These are phyloP conservation scores for Colletotrichum falcatum DNA, from an alignment of 2,329 filamentous ascomycete genomes.

Conservation along the genomic window DNA sequence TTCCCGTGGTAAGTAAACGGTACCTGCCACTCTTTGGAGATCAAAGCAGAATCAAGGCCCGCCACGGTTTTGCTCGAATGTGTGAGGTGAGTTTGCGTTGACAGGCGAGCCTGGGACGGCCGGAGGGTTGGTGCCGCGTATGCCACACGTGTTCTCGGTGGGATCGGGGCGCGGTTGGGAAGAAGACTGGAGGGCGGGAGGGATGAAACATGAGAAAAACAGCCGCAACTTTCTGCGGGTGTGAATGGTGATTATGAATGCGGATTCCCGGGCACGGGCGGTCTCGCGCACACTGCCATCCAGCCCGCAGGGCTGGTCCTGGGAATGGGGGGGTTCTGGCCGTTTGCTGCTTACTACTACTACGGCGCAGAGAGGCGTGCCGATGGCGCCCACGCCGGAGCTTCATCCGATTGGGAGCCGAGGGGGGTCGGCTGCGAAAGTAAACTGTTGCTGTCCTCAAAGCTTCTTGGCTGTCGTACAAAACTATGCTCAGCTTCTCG, in stretches of 20 bases:
- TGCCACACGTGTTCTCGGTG: conserved; percentile 5
- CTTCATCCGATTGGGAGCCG: conserved; percentile 19
- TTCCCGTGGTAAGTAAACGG: not conserved
- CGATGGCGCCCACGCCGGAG: not conserved
- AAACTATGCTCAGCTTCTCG: not conserved
- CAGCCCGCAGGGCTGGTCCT: conserved; percentile 19
- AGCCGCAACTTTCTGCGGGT: not conserved
- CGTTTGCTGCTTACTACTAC: conserved; percentile 23
- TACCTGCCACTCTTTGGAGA: not conserved
- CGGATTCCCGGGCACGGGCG: not conserved
- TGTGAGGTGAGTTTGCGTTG: conserved; percentile 4
- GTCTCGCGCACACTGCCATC: conserved; percentile 9
- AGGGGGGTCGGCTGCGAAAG: conserved; percentile 17
- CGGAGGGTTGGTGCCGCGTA: conserved; percentile 32
- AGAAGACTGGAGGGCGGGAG: not conserved
- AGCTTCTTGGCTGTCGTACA: not conserved
- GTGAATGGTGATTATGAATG: conserved; percentile 16
- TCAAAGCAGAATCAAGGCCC: not conserved
- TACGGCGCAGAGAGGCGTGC: conserved; percentile 11
- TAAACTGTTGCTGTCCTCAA: not conserved
- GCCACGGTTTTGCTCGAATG: not conserved
- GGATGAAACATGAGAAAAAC: conserved; percentile 6
- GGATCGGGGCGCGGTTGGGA: not conserved
- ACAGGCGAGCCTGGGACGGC: not conserved
- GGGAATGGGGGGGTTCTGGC: not conserved